Evolutionary conservation across 495 filamentous ascomycete species (phyloP), one percentile per base, ranked within the genome.

Genomic region (Neurospora sp.): DNA sequence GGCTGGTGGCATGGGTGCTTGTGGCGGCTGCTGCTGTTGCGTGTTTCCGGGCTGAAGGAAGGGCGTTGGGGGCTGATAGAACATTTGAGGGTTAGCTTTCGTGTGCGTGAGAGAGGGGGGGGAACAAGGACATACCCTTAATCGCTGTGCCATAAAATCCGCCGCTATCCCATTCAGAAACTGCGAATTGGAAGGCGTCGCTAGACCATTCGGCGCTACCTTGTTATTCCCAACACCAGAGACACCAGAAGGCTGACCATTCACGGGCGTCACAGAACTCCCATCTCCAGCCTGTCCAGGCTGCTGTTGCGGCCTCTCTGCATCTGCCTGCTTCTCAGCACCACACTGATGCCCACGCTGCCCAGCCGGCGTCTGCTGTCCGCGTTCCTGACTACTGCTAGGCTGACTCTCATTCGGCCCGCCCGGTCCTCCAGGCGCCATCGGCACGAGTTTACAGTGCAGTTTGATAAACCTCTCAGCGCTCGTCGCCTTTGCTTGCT

Each of bases 381-480:
- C 18, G 2, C 12, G n/a, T 31, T 14, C 69, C 69, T 46, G 40
- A 38, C 27, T 71, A 11, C 40, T 71, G 69, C 44, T 48, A 70
- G 74, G 76, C 73, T 78, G 75, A 48, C 75, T 37, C 2, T 77
- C 35, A 22, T 22, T 59, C 11, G 48, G 8, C 69, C 48, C 70
- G 37, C 40, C 11, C 81, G 80, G 35, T 81, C 77, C 11, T 84
- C 82, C 74, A 84, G 83, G 31, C 81, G 53, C 12, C 27, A 66
- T 82, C 1, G 84, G 80, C 14, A 84, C 71, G 40, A 86, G 76
- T 70, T 82, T 83, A 37, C 82, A 81, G 70, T 85, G 81, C 20
- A 84, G 44, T 16, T 75, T 79, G 7, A 85, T 71, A 44, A 84
- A 85, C 39, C 79, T 71, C 59, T 82, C 78, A 3, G 83, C 83